Conservation (phyloP, 1,284 basidiomycete genomes). For the Ustilago tritici region DNA sequence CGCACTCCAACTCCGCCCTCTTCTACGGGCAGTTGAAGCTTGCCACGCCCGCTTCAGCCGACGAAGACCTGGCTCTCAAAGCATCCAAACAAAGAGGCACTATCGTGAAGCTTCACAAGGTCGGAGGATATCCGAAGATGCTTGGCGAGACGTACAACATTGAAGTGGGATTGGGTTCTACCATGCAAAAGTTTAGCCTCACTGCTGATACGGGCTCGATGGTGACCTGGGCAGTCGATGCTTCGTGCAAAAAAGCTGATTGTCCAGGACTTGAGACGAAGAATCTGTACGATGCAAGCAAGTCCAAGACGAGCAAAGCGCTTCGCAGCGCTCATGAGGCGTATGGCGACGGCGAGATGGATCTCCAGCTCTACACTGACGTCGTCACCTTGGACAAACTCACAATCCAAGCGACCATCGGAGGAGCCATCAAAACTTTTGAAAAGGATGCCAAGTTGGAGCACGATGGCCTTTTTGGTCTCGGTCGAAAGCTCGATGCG, state of each 20-base stretch:
- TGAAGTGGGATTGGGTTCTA: slow-evolving; percentile 29
- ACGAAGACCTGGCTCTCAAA: background rate
- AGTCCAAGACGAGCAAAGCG: slow-evolving; percentile 18
- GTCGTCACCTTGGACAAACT: slow-evolving; percentile 15
- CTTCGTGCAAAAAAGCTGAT: slow-evolving; percentile 21
- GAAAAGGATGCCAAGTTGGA: slow-evolving; percentile 31
- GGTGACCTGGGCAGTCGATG: slow-evolving; percentile 34
- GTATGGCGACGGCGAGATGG: slow-evolving; percentile 48
- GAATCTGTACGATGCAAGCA: slow-evolving; percentile 18
- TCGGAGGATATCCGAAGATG: slow-evolving; percentile 40
- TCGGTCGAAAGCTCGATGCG: slow-evolving; percentile 17
- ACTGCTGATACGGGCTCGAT: slow-evolving; percentile 45
- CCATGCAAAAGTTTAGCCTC: slow-evolving; percentile 30
- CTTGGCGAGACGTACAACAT: slow-evolving; percentile 42
- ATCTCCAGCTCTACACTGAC: slow-evolving; percentile 28
- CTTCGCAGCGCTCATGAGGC: slow-evolving; percentile 28
- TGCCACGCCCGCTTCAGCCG: background rate
- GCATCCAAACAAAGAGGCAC: slow-evolving; percentile 15
- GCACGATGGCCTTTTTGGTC: slow-evolving; percentile 42
- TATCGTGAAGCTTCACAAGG: slow-evolving; percentile 11
- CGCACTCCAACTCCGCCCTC: background rate
- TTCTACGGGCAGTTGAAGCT: slow-evolving; percentile 17
- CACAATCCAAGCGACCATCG: slow-evolving; percentile 20
- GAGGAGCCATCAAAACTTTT: slow-evolving; percentile 34
- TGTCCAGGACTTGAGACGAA: slow-evolving; percentile 27